phyloP scores from a whole-genome alignment of 352 stramenopile species.

The Pythium phragmiticola region DNA sequence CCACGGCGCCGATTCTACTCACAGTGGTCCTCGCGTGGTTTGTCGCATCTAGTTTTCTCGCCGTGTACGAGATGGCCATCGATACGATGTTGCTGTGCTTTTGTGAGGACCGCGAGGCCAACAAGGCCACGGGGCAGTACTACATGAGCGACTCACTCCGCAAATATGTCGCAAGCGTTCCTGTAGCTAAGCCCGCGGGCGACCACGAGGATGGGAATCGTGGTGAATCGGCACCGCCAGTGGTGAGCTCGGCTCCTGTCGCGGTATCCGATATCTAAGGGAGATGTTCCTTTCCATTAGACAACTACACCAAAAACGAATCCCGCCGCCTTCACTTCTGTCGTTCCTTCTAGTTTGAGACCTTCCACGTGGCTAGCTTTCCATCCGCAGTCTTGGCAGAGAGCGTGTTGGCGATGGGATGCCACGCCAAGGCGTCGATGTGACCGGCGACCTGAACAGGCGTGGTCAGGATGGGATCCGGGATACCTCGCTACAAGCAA shows the following conservation, averaged over 20 bases:
- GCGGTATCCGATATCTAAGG: slow-evolving; percentile 8
- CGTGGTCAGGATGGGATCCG: background rate
- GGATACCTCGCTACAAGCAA: background rate
- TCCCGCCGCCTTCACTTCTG: too few relatives aligned
- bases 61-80: slow-evolving; percentile 94
- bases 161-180: slow-evolving; percentile 68
- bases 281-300: too few relatives aligned
- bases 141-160: slow-evolving; percentile 82
- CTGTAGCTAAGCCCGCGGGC: slow-evolving; percentile 24
- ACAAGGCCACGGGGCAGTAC: slow-evolving; percentile 53
- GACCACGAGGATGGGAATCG: slow-evolving; percentile 8
- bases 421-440: slow-evolving; percentile 8
- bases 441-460: slow-evolving; percentile 3
- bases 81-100: slow-evolving; percentile 96
- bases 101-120: slow-evolving; percentile 87
- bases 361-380: slow-evolving; percentile 13
- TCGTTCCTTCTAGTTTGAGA: background rate
- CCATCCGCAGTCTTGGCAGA: background rate
- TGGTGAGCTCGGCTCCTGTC: background rate
- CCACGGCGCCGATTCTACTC: slow-evolving; percentile 90
- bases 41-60: slow-evolving; percentile 87
- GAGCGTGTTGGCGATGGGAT: slow-evolving; percentile 1
- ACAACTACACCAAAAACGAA: background rate
- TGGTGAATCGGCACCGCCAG: background rate
- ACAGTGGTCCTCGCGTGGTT: slow-evolving; percentile 86